Evolutionary conservation across 129 eudicot species (phyloP).

Genomic region (Glebionis coronaria): DNA sequence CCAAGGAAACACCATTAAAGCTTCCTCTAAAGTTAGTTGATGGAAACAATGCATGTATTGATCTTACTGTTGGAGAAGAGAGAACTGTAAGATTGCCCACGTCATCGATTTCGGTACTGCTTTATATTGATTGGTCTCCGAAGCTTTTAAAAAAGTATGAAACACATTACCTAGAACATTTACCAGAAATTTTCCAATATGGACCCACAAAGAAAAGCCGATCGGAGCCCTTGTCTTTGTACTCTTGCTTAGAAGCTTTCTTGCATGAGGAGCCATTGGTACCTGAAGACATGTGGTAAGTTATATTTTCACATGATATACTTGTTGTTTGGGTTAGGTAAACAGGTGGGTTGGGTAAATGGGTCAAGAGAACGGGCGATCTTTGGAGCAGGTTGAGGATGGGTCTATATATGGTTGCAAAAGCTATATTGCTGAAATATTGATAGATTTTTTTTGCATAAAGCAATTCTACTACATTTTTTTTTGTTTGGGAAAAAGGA

Average conservation of each 20-base stretch:
- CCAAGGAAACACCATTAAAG: slow-evolving; percentile 35
- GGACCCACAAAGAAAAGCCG: slow-evolving; percentile 86
- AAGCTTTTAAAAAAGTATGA: slow-evolving; percentile 77
- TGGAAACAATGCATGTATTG: slow-evolving; percentile 81
- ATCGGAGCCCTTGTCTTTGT: slow-evolving; percentile 87
- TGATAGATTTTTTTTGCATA: too few relatives aligned
- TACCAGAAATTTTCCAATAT: slow-evolving; percentile 73
- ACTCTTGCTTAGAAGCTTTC: slow-evolving; percentile 90
- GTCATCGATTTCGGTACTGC: slow-evolving; percentile 69
- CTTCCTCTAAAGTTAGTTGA: slow-evolving; percentile 89
- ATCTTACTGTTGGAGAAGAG: slow-evolving; percentile 82
- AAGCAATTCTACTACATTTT: neutral
- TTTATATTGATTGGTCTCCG: slow-evolving; percentile 85
- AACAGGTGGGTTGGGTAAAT: neutral
- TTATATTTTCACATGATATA: slow-evolving; percentile 14
- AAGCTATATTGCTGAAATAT: too few relatives aligned
- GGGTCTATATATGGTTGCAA: neutral
- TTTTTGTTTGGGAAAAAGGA: too few relatives aligned
- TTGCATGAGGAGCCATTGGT: slow-evolving; percentile 96
- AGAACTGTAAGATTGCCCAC: slow-evolving; percentile 69
- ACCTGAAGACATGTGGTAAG: slow-evolving; percentile 99
- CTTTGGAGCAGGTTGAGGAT: neutral
- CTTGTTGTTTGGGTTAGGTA: neutral
- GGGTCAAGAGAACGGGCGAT: neutral
- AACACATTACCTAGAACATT: slow-evolving; percentile 64